These are phyloP conservation scores for Puccinellia tenuiflora DNA, from an alignment of 176 grass and related monocot genomes.

Conservation along the genomic window DNA sequence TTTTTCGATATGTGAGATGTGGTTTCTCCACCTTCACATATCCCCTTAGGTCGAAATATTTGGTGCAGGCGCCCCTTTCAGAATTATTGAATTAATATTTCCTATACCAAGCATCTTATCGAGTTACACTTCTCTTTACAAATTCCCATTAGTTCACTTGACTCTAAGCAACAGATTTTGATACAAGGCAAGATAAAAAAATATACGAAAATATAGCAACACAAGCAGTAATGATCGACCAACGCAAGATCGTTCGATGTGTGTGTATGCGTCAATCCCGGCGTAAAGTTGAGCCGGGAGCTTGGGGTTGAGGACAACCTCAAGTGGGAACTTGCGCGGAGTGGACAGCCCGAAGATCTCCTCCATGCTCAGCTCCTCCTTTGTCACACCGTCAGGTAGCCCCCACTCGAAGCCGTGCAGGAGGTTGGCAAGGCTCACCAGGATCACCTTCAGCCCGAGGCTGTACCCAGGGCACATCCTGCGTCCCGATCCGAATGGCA, in stretches of 20 bases:
- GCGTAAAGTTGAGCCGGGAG: conserved; percentile 36
- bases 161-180: not conserved
- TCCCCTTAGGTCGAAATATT: too few species aligned
- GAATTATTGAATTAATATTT: not conserved
- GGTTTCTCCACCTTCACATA: too few species aligned
- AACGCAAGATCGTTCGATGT: not conserved
- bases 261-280: not conserved
- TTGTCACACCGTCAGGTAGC: conserved; percentile 36
- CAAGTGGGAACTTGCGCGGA: conserved; percentile 34
- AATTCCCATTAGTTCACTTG: not conserved
- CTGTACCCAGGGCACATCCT: conserved; percentile 75
- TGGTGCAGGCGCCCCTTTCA: too few species aligned
- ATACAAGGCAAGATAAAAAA: not conserved
- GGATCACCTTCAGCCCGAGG: conserved; percentile 66
- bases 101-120: not conserved
- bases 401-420: conserved; percentile 60
- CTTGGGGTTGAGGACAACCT: conserved; percentile 33
- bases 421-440: conserved; percentile 57
- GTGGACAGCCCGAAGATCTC: conserved; percentile 56
- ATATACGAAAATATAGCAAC: not conserved
- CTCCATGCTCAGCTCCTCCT: conserved; percentile 59
- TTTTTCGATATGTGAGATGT: too few species aligned
- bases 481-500: conserved; percentile 54
- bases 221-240: not conserved
- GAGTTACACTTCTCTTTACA: not conserved